These are phyloP conservation scores for Paraphoma chrysanthemicola DNA, from an alignment of 2,329 filamentous ascomycete genomes.

Conservation along the genomic window DNA sequence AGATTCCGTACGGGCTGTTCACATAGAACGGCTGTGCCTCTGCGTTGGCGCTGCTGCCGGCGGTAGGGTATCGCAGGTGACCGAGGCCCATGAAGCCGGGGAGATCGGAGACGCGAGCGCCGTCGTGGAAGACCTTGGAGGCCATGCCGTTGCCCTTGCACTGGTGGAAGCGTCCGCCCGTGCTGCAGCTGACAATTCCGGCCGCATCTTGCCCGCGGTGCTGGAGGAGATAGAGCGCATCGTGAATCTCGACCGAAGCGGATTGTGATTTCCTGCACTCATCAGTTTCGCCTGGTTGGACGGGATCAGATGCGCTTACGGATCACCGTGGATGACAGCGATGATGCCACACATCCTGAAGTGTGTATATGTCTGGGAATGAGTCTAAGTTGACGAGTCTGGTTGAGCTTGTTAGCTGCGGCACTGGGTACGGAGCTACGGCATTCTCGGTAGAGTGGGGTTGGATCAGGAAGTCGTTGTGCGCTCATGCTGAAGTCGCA, in stretches of 20 bases:
- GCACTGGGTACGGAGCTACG: constrained; percentile 17
- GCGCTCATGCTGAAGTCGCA: constrained; percentile 47
- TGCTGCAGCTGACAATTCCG: constrained; percentile 78
- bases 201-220: constrained; percentile 86
- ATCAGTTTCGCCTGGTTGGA: constrained; percentile 17
- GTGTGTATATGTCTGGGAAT: not conserved
- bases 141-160: constrained; percentile 92
- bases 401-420: constrained; percentile 26
- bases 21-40: constrained; percentile 95
- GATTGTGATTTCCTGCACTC: constrained; percentile 37
- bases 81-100: constrained; percentile 87
- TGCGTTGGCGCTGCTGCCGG: constrained; percentile 80
- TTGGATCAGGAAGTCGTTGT: constrained; percentile 45
- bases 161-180: constrained; percentile 82
- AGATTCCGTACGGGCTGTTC: constrained; percentile 83
- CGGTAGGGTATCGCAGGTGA: constrained; percentile 89
- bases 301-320: constrained; percentile 31
- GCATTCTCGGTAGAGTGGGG: constrained; percentile 23
- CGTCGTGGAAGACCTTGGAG: constrained; percentile 83
- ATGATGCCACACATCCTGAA: constrained; percentile 60
- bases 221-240: constrained; percentile 49
- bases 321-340: constrained; percentile 56
- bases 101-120: constrained; percentile 73
- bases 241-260: constrained; percentile 54
- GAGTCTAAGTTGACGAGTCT: constrained; percentile 15